Conservation (phyloP, 768 basidiomycete species). For the Sporobolomyces roseus region DNA sequence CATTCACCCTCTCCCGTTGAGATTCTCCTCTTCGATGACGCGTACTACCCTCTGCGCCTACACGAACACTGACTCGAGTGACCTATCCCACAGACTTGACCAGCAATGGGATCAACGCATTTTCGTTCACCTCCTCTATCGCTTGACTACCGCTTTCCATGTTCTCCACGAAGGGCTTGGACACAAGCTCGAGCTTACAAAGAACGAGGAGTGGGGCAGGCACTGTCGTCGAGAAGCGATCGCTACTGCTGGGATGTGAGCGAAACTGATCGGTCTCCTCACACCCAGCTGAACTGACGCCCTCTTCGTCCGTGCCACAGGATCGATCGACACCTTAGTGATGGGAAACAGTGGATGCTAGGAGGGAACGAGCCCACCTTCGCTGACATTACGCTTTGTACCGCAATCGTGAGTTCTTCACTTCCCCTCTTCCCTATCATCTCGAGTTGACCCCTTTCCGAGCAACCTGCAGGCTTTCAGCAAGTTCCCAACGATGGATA, state of each 20-base stretch:
- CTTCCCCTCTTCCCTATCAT: too few relatives aligned
- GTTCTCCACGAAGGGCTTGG: slow-evolving; percentile 21
- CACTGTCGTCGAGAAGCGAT: slow-evolving; percentile 13
- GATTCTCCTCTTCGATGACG: too few relatives aligned
- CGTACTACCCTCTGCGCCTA: too few relatives aligned
- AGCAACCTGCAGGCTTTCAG: too few relatives aligned
- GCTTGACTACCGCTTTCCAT: slow-evolving; percentile 31
- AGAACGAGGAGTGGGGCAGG: slow-evolving; percentile 19
- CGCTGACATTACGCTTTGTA: slow-evolving; percentile 28
- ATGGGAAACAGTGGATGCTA: slow-evolving; percentile 24
- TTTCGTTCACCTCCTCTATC: slow-evolving; percentile 25
- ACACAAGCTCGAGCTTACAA: slow-evolving; percentile 21
- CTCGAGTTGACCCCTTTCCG: too few relatives aligned
- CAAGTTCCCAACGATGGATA: slow-evolving; percentile 31
- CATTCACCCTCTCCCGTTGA: too few relatives aligned
- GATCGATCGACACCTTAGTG: slow-evolving; percentile 20
- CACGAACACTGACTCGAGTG: too few relatives aligned
- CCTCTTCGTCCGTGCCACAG: background rate
- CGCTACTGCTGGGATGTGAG: slow-evolving; percentile 2
- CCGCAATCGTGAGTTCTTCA: too few relatives aligned
- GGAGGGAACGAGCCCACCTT: slow-evolving; percentile 31
- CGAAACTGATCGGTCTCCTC: too few relatives aligned
- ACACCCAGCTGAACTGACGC: background rate
- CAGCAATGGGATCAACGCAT: slow-evolving; percentile 34
- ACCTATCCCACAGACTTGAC: too few relatives aligned